phyloP scores from a whole-genome alignment of 2,329 filamentous ascomycete species.

The Fusarium sterilihyphosum region DNA sequence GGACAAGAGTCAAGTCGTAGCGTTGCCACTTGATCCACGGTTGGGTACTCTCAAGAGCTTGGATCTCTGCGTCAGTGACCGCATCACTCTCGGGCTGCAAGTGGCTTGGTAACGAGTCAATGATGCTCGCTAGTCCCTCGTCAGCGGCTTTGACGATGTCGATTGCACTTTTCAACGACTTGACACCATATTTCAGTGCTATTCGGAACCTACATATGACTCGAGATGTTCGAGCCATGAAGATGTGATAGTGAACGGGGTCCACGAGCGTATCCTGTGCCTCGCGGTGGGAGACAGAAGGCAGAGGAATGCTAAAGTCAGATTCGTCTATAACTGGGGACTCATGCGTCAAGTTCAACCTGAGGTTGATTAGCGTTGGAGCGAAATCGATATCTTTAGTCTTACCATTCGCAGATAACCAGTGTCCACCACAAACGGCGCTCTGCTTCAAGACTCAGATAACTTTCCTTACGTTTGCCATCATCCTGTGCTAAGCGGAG shows the following conservation, averaged over 20 bases:
- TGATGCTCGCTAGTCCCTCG: background rate
- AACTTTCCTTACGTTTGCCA: fast-evolving
- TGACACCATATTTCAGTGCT: background rate
- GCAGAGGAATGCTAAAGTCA: background rate
- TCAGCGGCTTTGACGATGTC: background rate
- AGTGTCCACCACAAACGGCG: background rate
- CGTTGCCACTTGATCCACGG: background rate
- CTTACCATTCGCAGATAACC: background rate
- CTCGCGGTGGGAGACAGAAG: background rate
- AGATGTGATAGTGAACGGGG: background rate
- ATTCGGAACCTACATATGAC: background rate
- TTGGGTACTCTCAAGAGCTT: background rate
- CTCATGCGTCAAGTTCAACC: background rate
- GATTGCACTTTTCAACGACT: background rate
- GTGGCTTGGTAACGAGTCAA: background rate
- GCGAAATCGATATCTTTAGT: fast-evolving
- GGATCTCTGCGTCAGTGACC: background rate
- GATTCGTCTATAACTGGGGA: background rate
- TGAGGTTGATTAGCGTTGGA: background rate
- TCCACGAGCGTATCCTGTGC: background rate
- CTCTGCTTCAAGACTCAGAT: background rate
- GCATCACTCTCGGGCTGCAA: background rate
- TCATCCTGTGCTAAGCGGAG: background rate
- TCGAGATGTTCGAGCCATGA: background rate
- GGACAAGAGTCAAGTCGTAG: background rate